Evolutionary conservation across 495 filamentous ascomycete species (phyloP).

Genomic region (Penicillium ochrochloron): DNA sequence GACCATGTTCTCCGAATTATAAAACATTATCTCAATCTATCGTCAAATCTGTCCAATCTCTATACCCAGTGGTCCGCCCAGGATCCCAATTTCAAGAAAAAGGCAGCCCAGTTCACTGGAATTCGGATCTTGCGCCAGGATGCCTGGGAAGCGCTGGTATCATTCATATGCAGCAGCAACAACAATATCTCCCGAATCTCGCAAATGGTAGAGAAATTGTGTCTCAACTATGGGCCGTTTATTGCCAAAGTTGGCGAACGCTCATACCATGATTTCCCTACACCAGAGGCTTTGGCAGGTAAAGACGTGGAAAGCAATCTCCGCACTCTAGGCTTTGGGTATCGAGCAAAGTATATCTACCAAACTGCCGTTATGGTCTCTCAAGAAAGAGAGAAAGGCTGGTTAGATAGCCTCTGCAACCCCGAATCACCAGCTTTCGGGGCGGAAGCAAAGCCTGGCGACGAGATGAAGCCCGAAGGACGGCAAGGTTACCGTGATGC

Average conservation of each 20-base stretch:
- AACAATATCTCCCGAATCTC: conserved; percentile 96
- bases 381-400: conserved; percentile 65
- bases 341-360: conserved; percentile 88
- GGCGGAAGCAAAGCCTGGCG: conserved; percentile 43
- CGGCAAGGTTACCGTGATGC: conserved; percentile 76
- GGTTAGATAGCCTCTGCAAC: conserved; percentile 77
- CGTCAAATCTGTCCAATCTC: conserved; percentile 69
- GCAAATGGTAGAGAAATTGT: conserved; percentile 95
- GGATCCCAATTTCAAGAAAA: conserved; percentile 88
- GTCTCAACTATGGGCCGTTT: conserved; percentile 77
- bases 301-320: conserved; percentile 76
- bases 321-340: conserved; percentile 87
- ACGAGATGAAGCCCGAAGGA: conserved; percentile 60
- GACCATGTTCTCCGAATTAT: conserved; percentile 73
- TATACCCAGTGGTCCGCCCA: conserved; percentile 86
- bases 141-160: conserved; percentile 91
- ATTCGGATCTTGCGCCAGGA: conserved; percentile 96
- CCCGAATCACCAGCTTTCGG: conserved; percentile 69
- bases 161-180: conserved; percentile 98
- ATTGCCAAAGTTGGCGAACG: conserved; percentile 71
- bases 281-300: conserved; percentile 69
- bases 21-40: conserved; percentile 81
- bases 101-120: conserved; percentile 84
- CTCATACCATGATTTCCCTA: conserved; percentile 86
- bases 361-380: conserved; percentile 80